Conservation (phyloP, 805 yeast genomes). For the Kazachstania viticola region DNA sequence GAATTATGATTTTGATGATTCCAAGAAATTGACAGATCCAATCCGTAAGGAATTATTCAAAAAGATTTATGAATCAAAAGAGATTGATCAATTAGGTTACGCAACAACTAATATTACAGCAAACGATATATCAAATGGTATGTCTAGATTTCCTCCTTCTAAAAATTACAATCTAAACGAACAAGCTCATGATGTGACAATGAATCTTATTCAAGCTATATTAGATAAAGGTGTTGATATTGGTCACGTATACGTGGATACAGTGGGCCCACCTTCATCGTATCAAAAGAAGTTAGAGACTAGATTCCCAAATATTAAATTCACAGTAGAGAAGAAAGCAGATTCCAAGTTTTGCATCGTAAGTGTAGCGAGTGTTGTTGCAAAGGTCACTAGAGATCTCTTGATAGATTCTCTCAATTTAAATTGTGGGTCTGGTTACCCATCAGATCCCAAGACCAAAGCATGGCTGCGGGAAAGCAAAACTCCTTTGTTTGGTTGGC, state of each 20-base stretch:
- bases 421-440: constrained; percentile 87
- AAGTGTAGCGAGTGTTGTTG: constrained; percentile 89
- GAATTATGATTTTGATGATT: constrained; percentile 80
- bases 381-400: constrained; percentile 88
- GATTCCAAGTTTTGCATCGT: constrained; percentile 88
- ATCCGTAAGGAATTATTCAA: constrained; percentile 53
- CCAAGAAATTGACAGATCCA: constrained; percentile 71
- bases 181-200: constrained; percentile 94
- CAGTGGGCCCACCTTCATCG: constrained; percentile 89
- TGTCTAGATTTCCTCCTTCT: constrained; percentile 55
- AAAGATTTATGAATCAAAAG: constrained; percentile 42
- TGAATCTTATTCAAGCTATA: constrained; percentile 58
- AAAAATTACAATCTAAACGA: constrained; percentile 63
- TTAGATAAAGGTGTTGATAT: constrained; percentile 51
- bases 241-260: constrained; percentile 74
- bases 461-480: constrained; percentile 55
- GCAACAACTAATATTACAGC: constrained; percentile 79
- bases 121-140: constrained; percentile 74
- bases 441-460: constrained; percentile 83
- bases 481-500: constrained; percentile 82
- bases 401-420: constrained; percentile 18
- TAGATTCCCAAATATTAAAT: constrained; percentile 55
- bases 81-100: constrained; percentile 62
- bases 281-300: constrained; percentile 66
- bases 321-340: constrained; percentile 89